Evolutionary conservation across 2,329 filamentous ascomycete genomes (phyloP).

Genomic region (Beauveria sp.): DNA sequence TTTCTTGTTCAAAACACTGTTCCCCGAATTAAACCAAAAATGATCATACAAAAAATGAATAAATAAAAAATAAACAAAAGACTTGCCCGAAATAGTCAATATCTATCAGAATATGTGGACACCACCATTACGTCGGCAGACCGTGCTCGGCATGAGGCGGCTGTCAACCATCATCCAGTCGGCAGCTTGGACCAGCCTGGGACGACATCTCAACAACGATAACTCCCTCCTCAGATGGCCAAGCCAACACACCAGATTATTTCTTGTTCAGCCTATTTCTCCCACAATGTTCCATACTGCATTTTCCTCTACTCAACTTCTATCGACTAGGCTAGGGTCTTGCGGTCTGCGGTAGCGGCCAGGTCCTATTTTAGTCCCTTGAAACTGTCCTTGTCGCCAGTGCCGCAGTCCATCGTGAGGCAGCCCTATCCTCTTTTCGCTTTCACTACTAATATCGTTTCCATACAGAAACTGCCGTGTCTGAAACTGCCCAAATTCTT

Average conservation of each 20-base stretch:
- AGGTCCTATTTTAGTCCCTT: not conserved
- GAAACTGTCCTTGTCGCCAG: constrained; percentile 5
- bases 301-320: not conserved
- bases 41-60: not conserved
- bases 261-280: not conserved
- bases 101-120: not conserved
- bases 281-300: no score
- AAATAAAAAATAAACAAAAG: not conserved
- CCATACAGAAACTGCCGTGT: not conserved
- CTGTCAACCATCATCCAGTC: not conserved
- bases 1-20: constrained; percentile 5
- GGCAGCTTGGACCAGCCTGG: no score
- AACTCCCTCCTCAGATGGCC: no score
- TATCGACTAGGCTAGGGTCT: not conserved
- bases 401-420: not conserved
- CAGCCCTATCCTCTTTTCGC: not conserved
- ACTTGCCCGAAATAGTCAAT: not conserved
- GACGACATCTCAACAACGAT: not conserved
- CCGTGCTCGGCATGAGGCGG: not conserved
- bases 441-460: not conserved
- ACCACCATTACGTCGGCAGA: not conserved
- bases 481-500: not conserved
- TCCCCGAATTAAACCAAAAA: not conserved
- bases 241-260: no score
- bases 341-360: not conserved